Evolutionary conservation across 2,329 filamentous ascomycete genomes (phyloP).

Genomic region (Fusarium irregulare): DNA sequence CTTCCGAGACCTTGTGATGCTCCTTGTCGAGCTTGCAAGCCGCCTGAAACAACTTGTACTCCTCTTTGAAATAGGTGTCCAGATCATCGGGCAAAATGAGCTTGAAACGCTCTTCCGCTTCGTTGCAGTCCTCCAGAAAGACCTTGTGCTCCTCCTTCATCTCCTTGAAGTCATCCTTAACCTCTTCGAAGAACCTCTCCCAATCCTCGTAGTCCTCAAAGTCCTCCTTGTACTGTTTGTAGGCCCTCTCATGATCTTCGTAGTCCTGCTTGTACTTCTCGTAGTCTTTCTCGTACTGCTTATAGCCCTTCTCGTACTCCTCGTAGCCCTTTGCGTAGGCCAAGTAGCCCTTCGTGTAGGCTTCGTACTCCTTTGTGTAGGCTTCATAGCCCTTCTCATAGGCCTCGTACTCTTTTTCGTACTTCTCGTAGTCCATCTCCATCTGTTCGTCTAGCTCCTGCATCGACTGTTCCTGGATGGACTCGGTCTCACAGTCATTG

Average conservation of each 20-base stretch:
- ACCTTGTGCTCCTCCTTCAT: accelerated
- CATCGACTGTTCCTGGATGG: background rate
- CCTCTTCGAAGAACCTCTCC: accelerated
- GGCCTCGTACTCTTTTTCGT: background rate
- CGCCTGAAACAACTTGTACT: background rate
- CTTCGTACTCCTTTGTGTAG: background rate
- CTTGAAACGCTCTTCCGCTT: background rate
- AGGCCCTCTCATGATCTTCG: background rate
- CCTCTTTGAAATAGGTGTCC: too few species aligned
- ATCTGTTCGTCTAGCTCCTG: background rate
- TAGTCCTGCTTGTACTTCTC: background rate
- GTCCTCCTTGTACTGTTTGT: too few species aligned
- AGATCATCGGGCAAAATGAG: accelerated
- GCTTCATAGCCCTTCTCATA: background rate
- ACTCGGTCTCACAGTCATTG: background rate
- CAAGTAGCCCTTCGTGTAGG: too few species aligned
- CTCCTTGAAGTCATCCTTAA: background rate
- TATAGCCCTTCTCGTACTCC: background rate
- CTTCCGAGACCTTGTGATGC: accelerated
- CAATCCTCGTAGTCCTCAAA: background rate
- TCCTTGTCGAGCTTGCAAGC: background rate
- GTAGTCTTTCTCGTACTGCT: background rate
- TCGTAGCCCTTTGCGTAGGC: background rate
- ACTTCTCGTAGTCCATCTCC: background rate
- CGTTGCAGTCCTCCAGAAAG: background rate